phyloP scores from a whole-genome alignment of 495 filamentous ascomycete species.

The Penicillium maclennaniae region DNA sequence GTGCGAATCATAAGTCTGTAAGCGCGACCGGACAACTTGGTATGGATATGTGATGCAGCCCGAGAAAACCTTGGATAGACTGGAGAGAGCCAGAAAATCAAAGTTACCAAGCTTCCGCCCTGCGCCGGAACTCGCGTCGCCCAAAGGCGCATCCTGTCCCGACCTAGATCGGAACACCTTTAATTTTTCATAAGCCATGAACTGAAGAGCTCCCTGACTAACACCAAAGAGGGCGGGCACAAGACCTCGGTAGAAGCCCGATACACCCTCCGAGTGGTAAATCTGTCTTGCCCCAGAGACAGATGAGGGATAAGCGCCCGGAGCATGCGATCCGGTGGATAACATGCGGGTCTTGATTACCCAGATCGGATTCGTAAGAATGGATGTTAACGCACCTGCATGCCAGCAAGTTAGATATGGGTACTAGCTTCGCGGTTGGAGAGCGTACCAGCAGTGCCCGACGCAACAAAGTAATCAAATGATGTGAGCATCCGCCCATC shows the following conservation, averaged over 20 bases:
- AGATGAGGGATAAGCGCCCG: conserved; percentile 80
- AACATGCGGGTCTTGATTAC: conserved; percentile 98
- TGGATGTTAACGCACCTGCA: conserved; percentile 61
- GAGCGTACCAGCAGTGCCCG: conserved; percentile 62
- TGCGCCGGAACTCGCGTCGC: conserved; percentile 1
- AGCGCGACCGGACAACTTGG: conserved; percentile 79
- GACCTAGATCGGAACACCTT: conserved; percentile 54
- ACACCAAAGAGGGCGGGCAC: conserved; percentile 85
- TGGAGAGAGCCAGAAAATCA: conserved; percentile 74
- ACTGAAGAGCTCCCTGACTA: conserved; percentile 90
- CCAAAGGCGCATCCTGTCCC: neutral
- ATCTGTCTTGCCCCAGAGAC: conserved; percentile 62
- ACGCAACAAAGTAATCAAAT: conserved; percentile 79
- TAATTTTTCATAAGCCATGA: conserved; percentile 89
- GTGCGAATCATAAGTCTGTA: conserved; percentile 81
- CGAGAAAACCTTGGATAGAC: conserved; percentile 80
- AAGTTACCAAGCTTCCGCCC: conserved; percentile 57
- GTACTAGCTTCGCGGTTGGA: neutral
- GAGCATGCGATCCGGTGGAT: conserved; percentile 64
- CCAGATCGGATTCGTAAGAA: conserved; percentile 95
- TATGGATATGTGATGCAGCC: conserved; percentile 88
- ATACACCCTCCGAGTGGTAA: conserved; percentile 61
- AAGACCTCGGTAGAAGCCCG: conserved; percentile 80
- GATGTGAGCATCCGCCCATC: conserved; percentile 48
- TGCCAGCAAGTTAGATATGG: neutral